Base-by-base conservation (phyloP, 495 filamentous ascomycete genomes). In the Parathielavia appendiculata region DNA sequence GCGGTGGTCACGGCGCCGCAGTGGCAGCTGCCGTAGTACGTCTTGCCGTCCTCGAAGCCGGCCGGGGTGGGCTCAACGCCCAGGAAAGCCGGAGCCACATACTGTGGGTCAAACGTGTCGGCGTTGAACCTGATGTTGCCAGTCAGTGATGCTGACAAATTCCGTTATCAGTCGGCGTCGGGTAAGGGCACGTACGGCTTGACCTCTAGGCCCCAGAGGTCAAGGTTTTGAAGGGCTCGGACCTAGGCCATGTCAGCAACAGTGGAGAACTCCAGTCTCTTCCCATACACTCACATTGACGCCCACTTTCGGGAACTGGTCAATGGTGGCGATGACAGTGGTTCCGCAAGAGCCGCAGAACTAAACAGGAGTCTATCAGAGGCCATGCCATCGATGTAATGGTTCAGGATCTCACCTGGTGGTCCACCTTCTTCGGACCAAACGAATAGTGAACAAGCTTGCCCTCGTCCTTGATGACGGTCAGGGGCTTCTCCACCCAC, bases 11-110 rank as follows among this genome's bases (percentile, higher is more conserved):
- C 68, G 44, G 68, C 75, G 22, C 79, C 79, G 61, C 79, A 82
- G 60, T 81, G 79, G 65, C 79, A 82, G 63, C 73, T 73, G 8
- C 79, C 79, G 32, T 69, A 71, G 56, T 80, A 79, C 3, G 73
- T 35, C 56, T 71, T 73, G 11, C 60, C 71, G 26, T 67, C 66
- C 11, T 75, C 71, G 50, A 73, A 59, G 11, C 57, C 66, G 8
- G 64, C 64, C 2, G 66, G 61, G 22, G 30, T 54, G 19, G 78
- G 78, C 32, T 75, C 66, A 5, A 69, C 54, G 8, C 77, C 78
- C 14, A 63, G 69, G 63, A 69, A 78, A 1, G 52, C 49, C 5
- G 73, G 60, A 5, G 68, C 41, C 1, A 67, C 54, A 63, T 78
- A 77, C 9, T 57, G 41, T 1, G 64, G 51, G 6, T 63, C 62